These are phyloP conservation scores for Selaginella moellendorffii DNA, from an alignment of 75 land plant species.

Conservation along the genomic window DNA sequence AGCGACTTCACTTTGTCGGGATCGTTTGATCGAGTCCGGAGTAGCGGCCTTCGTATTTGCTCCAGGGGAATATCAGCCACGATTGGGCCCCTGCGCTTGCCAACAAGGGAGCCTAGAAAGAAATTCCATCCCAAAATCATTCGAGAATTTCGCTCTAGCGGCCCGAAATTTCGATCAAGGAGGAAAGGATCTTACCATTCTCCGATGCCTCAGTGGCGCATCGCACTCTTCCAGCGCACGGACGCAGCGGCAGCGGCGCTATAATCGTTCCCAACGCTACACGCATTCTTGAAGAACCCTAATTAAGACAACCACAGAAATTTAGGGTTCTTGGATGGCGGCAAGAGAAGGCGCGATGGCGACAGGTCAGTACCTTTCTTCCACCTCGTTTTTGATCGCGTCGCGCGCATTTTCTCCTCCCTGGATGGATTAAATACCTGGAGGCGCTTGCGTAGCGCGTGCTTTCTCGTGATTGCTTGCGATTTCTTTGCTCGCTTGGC, in stretches of 20 bases:
- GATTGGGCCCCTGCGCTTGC: not conserved
- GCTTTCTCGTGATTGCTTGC: no score
- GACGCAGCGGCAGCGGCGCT: not conserved
- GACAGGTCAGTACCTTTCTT: no score
- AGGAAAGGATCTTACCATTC: not conserved
- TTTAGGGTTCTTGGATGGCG: no score
- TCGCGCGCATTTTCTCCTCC: no score
- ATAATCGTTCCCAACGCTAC: not conserved
- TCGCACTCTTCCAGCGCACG: not conserved
- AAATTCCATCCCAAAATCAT: no score
- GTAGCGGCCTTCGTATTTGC: slow-evolving; percentile 7
- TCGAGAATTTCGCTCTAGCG: no score
- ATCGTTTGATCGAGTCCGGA: not conserved
- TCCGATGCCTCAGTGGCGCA: not conserved
- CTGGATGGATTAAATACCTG: no score
- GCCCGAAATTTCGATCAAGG: no score
- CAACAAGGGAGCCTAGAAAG: not conserved
- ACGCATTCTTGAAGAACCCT: not conserved
- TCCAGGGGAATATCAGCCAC: slow-evolving; percentile 6
- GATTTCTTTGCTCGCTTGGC: no score
- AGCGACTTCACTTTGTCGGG: not conserved
- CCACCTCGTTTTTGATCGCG: no score
- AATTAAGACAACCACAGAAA: not conserved
- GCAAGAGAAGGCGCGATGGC: no score
- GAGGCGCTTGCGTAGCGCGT: no score